Conservation (phyloP, 1,284 basidiomycete genomes). For the Cystobasidium sp. region DNA sequence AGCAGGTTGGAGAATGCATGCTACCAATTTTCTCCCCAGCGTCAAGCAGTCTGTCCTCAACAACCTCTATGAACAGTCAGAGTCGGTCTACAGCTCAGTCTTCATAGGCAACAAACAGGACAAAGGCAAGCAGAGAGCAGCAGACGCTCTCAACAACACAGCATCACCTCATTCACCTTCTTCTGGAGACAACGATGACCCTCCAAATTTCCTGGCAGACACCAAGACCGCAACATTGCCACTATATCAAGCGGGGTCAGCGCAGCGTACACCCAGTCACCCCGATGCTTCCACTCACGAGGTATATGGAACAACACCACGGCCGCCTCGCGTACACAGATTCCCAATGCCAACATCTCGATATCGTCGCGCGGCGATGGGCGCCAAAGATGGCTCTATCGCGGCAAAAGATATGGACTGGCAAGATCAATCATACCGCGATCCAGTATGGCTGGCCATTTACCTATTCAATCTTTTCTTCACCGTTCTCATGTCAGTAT, state of each 20-base stretch:
- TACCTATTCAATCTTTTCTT: slow-evolving; percentile 31
- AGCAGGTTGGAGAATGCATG: slow-evolving; percentile 15
- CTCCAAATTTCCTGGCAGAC: neutral
- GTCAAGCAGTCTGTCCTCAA: slow-evolving; percentile 34
- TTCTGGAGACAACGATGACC: neutral
- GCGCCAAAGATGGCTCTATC: neutral
- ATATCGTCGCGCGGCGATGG: slow-evolving; percentile 10
- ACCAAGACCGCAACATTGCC: neutral
- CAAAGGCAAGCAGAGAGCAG: slow-evolving; percentile 34
- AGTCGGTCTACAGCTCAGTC: slow-evolving; percentile 40
- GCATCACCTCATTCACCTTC: neutral
- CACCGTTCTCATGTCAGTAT: slow-evolving; percentile 16
- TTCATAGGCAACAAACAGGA: slow-evolving; percentile 33
- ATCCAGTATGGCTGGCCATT: slow-evolving; percentile 16
- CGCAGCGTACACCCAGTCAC: neutral
- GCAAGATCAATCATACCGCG: slow-evolving; percentile 27
- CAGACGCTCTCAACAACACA: neutral
- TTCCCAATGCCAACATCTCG: slow-evolving; percentile 25
- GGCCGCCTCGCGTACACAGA: slow-evolving; percentile 6
- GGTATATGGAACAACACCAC: neutral
- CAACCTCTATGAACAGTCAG: slow-evolving; percentile 34
- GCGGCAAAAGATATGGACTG: slow-evolving; percentile 7
- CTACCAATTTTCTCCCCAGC: neutral
- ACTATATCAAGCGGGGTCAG: neutral
- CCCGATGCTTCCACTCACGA: neutral